Percentiles rank a stretch among this genome's conserved stretches.
These are phyloP conservation scores for Saccharum officinarum DNA, from an alignment of 176 grass and related monocot genomes.

Conservation along the genomic window DNA sequence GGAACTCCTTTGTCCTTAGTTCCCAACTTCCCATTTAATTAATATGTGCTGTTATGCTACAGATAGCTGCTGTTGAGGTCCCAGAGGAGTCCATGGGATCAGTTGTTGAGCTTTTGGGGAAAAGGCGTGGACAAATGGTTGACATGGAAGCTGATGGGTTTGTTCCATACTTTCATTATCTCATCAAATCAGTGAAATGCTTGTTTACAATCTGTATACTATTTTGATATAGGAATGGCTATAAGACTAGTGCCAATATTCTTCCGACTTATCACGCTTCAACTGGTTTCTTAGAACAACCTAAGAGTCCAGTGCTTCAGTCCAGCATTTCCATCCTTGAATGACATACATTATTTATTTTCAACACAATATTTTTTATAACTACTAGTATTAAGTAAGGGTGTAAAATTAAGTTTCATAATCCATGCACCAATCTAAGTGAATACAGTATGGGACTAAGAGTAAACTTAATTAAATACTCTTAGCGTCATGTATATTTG, in stretches of 20 bases:
- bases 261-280: background rate
- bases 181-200: background rate
- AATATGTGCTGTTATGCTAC: conserved; percentile 36
- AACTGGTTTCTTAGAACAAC: background rate
- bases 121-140: conserved; percentile 93
- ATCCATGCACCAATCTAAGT: background rate
- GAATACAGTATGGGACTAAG: background rate
- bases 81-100: conserved; percentile 90
- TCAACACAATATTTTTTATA: background rate
- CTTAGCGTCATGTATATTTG: background rate
- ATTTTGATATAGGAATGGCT: background rate
- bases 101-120: conserved; percentile 90
- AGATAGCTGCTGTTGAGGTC: conserved; percentile 96
- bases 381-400: background rate
- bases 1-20: conserved; percentile 29
- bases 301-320: background rate
- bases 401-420: background rate
- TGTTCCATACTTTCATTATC: conserved; percentile 28
- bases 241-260: background rate
- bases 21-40: conserved; percentile 14
- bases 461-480: background rate
- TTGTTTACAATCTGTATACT: background rate
- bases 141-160: conserved; percentile 91
- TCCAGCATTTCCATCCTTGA: background rate
- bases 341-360: background rate